phyloP scores from a whole-genome alignment of 2,329 filamentous ascomycete genomes.

The Dactylellina sp. region DNA sequence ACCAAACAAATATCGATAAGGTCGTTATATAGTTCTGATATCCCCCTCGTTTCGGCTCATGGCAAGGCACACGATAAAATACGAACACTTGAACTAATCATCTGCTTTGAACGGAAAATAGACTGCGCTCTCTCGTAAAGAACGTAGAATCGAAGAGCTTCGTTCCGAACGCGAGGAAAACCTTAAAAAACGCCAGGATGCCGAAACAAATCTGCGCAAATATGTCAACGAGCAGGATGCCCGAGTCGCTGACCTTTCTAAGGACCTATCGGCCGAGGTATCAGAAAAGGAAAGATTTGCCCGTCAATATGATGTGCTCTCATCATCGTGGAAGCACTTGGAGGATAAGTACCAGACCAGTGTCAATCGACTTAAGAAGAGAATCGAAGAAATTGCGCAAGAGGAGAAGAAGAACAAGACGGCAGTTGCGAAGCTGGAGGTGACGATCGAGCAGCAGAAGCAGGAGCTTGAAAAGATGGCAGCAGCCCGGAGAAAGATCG shows the following conservation, averaged over 20 bases:
- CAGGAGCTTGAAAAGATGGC: constrained; percentile 61
- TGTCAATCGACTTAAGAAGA: constrained; percentile 59
- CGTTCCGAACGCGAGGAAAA: constrained; percentile 60
- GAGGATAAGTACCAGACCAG: constrained; percentile 60
- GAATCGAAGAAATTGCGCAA: constrained; percentile 58
- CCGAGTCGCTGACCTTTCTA: constrained; percentile 52
- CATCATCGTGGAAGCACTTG: constrained; percentile 59
- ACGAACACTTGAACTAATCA: constrained; percentile 5
- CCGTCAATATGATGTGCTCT: constrained; percentile 60
- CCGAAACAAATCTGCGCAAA: constrained; percentile 59
- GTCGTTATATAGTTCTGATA: constrained; percentile 4
- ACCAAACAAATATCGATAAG: constrained; percentile 61
- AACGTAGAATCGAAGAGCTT: constrained; percentile 61
- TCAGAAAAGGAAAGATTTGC: constrained; percentile 55
- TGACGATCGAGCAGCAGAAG: constrained; percentile 61
- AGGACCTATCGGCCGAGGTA: constrained; percentile 45
- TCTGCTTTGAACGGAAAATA: constrained; percentile 17
- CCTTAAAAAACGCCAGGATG: constrained; percentile 57
- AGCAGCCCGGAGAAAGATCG: constrained; percentile 59
- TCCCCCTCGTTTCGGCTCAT: background rate
- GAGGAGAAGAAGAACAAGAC: constrained; percentile 59
- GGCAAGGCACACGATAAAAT: constrained; percentile 11
- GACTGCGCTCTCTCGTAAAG: constrained; percentile 60
- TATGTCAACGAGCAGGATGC: constrained; percentile 58
- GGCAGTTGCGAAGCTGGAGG: constrained; percentile 59